phyloP scores from a whole-genome alignment of 2,329 filamentous ascomycete species.

The Herpotrichia juniperi region DNA sequence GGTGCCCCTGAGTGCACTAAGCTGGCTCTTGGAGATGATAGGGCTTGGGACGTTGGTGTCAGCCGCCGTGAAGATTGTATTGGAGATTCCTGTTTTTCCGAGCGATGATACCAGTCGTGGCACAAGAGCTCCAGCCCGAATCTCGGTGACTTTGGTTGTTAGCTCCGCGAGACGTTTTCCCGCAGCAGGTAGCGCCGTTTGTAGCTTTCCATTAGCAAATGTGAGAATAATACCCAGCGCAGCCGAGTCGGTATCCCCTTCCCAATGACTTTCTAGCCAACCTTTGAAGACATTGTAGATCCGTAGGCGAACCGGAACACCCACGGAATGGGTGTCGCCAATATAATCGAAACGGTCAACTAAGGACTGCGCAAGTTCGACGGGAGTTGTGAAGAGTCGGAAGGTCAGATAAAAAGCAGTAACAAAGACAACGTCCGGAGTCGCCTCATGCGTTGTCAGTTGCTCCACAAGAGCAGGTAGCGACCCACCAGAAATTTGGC shows the following conservation, averaged over 20 bases:
- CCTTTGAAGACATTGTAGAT: slow-evolving; percentile 98
- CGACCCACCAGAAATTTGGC: slow-evolving; percentile 90
- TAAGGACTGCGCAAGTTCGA: slow-evolving; percentile 79
- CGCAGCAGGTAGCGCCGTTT: slow-evolving; percentile 72
- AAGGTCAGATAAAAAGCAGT: slow-evolving; percentile 97
- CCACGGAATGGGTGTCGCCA: slow-evolving; percentile 74
- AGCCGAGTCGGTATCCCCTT: slow-evolving; percentile 76
- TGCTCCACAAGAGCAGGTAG: slow-evolving; percentile 91
- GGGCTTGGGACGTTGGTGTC: slow-evolving; percentile 75
- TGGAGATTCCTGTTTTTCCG: slow-evolving; percentile 82
- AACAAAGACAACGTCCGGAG: slow-evolving; percentile 89
- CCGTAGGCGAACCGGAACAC: slow-evolving; percentile 81
- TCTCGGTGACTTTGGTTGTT: slow-evolving; percentile 75
- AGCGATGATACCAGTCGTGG: slow-evolving; percentile 84
- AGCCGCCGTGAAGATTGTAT: slow-evolving; percentile 71
- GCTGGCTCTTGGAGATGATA: slow-evolving; percentile 76
- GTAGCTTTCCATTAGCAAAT: slow-evolving; percentile 79
- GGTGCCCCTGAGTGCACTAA: slow-evolving; percentile 73
- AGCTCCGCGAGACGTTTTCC: slow-evolving; percentile 82
- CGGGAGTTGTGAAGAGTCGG: slow-evolving; percentile 84
- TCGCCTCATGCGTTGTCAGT: slow-evolving; percentile 89
- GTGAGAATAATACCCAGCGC: slow-evolving; percentile 77
- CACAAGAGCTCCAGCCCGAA: slow-evolving; percentile 72
- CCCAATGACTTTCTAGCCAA: slow-evolving; percentile 97
- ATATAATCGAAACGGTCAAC: slow-evolving; percentile 93